A percentile compares a stretch with the other conserved stretches of the same genome.
Conservation (phyloP, 306 rosid species). For the Delonix regia region DNA sequence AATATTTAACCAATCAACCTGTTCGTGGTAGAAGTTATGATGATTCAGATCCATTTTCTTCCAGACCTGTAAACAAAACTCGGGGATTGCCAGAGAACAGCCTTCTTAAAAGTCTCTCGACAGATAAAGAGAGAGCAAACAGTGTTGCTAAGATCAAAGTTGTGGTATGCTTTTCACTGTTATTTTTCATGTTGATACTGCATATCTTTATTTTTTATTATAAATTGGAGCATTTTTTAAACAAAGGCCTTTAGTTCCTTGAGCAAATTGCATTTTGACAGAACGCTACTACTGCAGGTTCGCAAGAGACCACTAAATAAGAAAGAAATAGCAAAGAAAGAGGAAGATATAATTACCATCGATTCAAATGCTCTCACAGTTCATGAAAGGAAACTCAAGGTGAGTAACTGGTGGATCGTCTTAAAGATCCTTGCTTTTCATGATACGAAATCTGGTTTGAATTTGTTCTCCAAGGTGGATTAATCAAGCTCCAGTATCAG, state of each 20-base stretch:
- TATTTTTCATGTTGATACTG: background rate
- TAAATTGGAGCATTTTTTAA: background rate
- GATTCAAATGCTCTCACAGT: conserved; percentile 75
- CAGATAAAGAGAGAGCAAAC: conserved; percentile 77
- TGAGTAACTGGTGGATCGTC: conserved; percentile 37
- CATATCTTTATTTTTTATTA: background rate
- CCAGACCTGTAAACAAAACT: conserved; percentile 48
- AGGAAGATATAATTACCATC: conserved; percentile 72
- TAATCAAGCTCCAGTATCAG: conserved; percentile 4
- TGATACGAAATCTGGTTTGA: conserved; percentile 13
- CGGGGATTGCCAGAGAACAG: conserved; percentile 59
- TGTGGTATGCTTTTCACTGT: conserved; percentile 58
- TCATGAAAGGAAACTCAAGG: conserved; percentile 89
- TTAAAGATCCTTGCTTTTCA: conserved; percentile 9
- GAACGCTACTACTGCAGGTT: conserved; percentile 53
- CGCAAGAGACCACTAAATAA: conserved; percentile 85
- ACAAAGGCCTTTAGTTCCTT: conserved; percentile 18
- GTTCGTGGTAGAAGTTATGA: conserved; percentile 54
- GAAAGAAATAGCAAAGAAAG: conserved; percentile 78
- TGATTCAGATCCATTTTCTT: conserved; percentile 51
- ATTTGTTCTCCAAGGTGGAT: background rate
- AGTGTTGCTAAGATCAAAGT: conserved; percentile 87
- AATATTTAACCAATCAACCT: conserved; percentile 29
- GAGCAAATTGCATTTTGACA: conserved; percentile 22
- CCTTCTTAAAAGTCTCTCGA: conserved; percentile 57